Conservation (phyloP, 345 rosid genomes). For the Citrus australasica region DNA sequence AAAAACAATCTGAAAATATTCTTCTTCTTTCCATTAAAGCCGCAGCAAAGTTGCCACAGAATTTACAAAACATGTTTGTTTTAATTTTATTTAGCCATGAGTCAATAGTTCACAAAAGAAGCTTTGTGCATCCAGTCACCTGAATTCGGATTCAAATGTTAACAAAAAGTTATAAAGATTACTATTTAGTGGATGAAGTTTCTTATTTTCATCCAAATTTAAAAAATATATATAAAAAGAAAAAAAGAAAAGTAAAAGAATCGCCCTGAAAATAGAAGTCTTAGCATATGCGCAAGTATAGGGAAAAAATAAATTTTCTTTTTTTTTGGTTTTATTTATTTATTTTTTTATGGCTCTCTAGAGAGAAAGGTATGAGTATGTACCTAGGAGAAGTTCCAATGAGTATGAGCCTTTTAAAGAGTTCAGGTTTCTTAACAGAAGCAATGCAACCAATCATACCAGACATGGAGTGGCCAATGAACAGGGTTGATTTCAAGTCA, state of each 20-base stretch:
- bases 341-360: too few species aligned
- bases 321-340: not conserved
- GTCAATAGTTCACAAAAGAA: not conserved
- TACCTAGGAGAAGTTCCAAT: slow-evolving; percentile 79
- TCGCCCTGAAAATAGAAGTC: too few species aligned
- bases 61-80: not conserved
- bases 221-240: too few species aligned
- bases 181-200: too few species aligned
- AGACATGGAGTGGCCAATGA: slow-evolving; percentile 84
- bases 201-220: too few species aligned
- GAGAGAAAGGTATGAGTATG: not conserved
- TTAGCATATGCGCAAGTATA: not conserved
- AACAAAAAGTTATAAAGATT: too few species aligned
- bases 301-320: not conserved
- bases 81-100: not conserved
- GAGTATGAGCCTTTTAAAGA: slow-evolving; percentile 53
- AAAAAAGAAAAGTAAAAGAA: too few species aligned
- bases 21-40: not conserved
- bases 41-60: not conserved
- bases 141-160: too few species aligned
- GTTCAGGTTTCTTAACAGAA: slow-evolving; percentile 65
- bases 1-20: not conserved
- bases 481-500: slow-evolving; percentile 34
- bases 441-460: slow-evolving; percentile 86
- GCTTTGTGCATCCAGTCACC: too few species aligned